Conservation (phyloP, 352 stramenopile genomes). For the Phytophthora uliginosa region DNA sequence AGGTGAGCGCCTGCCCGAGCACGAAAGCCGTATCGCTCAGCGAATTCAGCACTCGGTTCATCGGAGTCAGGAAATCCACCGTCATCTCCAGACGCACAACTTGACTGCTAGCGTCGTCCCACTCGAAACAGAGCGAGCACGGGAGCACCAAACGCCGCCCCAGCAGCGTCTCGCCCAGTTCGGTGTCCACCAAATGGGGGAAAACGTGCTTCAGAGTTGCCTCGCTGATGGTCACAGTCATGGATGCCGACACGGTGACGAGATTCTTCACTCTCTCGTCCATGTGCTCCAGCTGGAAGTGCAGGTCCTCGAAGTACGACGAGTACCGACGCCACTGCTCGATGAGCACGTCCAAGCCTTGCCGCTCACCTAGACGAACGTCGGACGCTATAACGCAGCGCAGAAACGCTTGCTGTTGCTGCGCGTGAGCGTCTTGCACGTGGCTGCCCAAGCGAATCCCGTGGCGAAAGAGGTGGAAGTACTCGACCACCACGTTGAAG, state of each 20-base stretch:
- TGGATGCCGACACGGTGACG: background rate
- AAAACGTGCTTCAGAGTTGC: slow-evolving; percentile 20
- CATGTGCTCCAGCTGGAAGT: slow-evolving; percentile 39
- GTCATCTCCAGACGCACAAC: slow-evolving; percentile 11
- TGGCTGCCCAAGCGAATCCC: background rate
- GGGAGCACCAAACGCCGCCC: slow-evolving; percentile 22
- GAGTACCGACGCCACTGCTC: slow-evolving; percentile 36
- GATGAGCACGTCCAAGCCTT: slow-evolving; percentile 15
- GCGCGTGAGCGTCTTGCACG: background rate
- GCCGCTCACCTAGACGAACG: slow-evolving; percentile 15
- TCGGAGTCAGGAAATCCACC: slow-evolving; percentile 25
- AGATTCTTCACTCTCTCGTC: background rate
- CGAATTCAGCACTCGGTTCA: slow-evolving; percentile 3
- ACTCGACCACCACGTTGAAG: slow-evolving; percentile 25
- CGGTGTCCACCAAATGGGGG: background rate
- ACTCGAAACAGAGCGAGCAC: slow-evolving; percentile 21
- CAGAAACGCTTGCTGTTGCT: slow-evolving; percentile 32
- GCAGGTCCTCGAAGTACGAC: slow-evolving; percentile 31
- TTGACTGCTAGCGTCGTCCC: background rate
- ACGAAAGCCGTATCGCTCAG: slow-evolving; percentile 20
- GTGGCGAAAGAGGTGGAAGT: slow-evolving; percentile 24
- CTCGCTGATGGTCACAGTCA: slow-evolving; percentile 8
- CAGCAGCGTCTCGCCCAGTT: slow-evolving; percentile 9
- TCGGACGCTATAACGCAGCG: slow-evolving; percentile 18
- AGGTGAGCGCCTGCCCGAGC: slow-evolving; percentile 15